Evolutionary conservation across 192 early-diverging fungal species (phyloP).

Genomic region (Coemansia sp.): DNA sequence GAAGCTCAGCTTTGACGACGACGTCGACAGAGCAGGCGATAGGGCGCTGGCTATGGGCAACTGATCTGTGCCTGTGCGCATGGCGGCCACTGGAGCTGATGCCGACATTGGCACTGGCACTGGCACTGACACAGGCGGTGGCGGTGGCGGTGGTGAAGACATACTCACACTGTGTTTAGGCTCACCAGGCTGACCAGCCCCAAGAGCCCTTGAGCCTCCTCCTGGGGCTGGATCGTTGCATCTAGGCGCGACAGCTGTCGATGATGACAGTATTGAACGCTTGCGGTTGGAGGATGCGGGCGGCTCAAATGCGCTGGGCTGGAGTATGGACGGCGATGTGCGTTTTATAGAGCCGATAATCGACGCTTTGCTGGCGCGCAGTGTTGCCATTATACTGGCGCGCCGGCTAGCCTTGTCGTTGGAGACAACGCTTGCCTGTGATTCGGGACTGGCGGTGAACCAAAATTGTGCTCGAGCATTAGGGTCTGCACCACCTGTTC

Average conservation of each 20-base stretch:
- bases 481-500: not conserved
- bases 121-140: no score
- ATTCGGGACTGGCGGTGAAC: slow-evolving; percentile 41
- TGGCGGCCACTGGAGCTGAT: not conserved
- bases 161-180: no score
- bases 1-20: slow-evolving; percentile 8
- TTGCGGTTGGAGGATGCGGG: no score
- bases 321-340: slow-evolving; percentile 18
- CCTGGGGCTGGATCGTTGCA: no score
- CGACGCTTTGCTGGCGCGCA: slow-evolving; percentile 32
- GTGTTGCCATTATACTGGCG: slow-evolving; percentile 18
- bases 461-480: slow-evolving; percentile 40
- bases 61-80: no score
- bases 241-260: not conserved
- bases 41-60: no score
- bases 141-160: no score
- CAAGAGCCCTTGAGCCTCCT: no score
- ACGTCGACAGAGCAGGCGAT: no score
- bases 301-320: no score
- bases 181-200: no score
- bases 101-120: no score
- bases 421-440: slow-evolving; percentile 19
- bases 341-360: slow-evolving; percentile 43
- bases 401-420: slow-evolving; percentile 15
- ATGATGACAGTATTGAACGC: not conserved